These are phyloP conservation scores for Penicillium fimorum DNA, from an alignment of 495 filamentous ascomycete species.

Conservation along the genomic window DNA sequence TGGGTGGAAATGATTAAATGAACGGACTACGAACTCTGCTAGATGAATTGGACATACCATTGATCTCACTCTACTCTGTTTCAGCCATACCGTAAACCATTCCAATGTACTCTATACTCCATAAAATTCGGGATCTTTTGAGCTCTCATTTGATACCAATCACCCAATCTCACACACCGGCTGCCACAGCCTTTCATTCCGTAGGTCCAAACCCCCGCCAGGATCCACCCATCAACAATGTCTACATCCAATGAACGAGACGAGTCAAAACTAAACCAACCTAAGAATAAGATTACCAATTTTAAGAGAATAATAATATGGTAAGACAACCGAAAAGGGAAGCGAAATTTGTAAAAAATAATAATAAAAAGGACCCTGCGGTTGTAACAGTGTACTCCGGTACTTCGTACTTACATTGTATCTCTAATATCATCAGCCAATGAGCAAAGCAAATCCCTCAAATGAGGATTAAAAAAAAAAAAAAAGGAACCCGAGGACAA, in stretches of 20 bases:
- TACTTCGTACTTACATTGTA: background rate
- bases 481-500: background rate
- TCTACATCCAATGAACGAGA: slow-evolving; percentile 6
- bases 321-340: background rate
- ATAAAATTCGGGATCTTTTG: background rate
- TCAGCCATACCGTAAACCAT: background rate
- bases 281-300: background rate
- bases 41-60: slow-evolving; percentile 26
- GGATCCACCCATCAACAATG: slow-evolving; percentile 9
- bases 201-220: slow-evolving; percentile 6
- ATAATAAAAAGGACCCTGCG: background rate
- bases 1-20: slow-evolving; percentile 17
- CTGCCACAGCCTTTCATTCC: slow-evolving; percentile 4
- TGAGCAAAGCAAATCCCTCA: background rate
- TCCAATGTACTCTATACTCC: too few relatives aligned
- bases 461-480: background rate
- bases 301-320: background rate
- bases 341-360: slow-evolving; percentile 1
- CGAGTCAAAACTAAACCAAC: background rate
- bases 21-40: slow-evolving; percentile 18
- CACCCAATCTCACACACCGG: slow-evolving; percentile 5
- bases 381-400: background rate
- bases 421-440: background rate
- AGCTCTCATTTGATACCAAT: background rate
- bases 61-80: slow-evolving; percentile 2